phyloP scores from a whole-genome alignment of 805 yeast genomes.

The Saccharomycopsis capsularis region DNA sequence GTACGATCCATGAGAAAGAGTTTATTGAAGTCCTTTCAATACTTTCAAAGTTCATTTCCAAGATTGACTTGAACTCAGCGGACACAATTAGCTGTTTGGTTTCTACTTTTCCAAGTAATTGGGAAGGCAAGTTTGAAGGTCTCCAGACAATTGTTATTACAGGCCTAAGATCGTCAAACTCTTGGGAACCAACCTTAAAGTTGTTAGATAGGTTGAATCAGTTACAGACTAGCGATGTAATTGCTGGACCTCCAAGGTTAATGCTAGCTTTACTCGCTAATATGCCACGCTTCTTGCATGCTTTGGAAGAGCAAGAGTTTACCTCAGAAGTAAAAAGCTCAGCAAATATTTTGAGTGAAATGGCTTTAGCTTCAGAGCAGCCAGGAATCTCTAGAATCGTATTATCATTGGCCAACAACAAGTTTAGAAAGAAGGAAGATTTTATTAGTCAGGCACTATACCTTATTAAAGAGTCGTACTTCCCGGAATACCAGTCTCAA shows the following conservation, averaged over 20 bases:
- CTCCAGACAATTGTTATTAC: slow-evolving; percentile 69
- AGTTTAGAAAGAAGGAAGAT: slow-evolving; percentile 87
- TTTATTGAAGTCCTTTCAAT: slow-evolving; percentile 83
- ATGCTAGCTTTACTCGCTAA: slow-evolving; percentile 69
- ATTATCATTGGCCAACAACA: slow-evolving; percentile 64
- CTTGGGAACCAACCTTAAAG: slow-evolving; percentile 71
- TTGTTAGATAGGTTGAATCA: slow-evolving; percentile 65
- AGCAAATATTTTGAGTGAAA: slow-evolving; percentile 48
- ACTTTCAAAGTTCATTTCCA: slow-evolving; percentile 72
- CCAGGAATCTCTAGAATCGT: slow-evolving; percentile 63
- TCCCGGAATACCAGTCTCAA: slow-evolving; percentile 69
- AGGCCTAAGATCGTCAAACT: slow-evolving; percentile 75
- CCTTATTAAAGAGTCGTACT: slow-evolving; percentile 59
- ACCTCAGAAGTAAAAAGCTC: slow-evolving; percentile 44
- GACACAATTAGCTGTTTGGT: slow-evolving; percentile 79
- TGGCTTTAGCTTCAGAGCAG: slow-evolving; percentile 54
- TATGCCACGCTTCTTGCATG: slow-evolving; percentile 78
- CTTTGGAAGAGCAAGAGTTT: slow-evolving; percentile 54
- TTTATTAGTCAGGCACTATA: slow-evolving; percentile 75
- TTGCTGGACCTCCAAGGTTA: slow-evolving; percentile 65
- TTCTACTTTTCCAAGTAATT: slow-evolving; percentile 84
- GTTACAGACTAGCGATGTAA: slow-evolving; percentile 63
- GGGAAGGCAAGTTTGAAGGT: slow-evolving; percentile 95
- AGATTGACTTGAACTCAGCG: slow-evolving; percentile 77
- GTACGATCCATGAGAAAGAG: slow-evolving; percentile 88